Evolutionary conservation across 106 monocot genomes (phyloP).

Genomic region (Dactylorhiza incarnata): DNA sequence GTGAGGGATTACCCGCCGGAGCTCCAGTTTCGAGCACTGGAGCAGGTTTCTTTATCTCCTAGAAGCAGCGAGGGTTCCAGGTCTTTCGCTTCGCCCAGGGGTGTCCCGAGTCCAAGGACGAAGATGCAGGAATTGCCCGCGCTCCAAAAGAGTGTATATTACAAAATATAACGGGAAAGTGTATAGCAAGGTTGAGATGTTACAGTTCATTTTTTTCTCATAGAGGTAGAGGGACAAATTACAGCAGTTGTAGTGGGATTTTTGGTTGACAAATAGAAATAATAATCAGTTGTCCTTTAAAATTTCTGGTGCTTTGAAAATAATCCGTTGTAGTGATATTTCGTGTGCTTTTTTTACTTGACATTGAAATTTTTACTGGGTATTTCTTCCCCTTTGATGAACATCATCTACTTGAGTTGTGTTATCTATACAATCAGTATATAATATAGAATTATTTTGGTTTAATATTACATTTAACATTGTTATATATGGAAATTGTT

Average conservation of each 20-base stretch:
- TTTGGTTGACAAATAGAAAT: neutral
- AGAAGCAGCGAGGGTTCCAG: conserved; percentile 1
- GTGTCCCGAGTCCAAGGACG: neutral
- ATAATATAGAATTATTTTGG: no score
- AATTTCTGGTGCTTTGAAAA: no score
- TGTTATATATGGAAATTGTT: no score
- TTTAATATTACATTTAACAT: no score
- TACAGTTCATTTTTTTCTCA: neutral
- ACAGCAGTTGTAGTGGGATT: neutral
- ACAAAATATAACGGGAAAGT: neutral
- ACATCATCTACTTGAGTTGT: no score
- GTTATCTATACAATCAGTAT: no score
- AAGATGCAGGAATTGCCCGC: neutral
- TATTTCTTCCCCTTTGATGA: no score
- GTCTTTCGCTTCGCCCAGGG: neutral
- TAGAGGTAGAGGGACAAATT: neutral
- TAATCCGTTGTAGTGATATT: no score
- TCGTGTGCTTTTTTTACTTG: no score
- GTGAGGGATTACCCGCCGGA: conserved; percentile 33
- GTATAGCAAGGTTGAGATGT: no score
- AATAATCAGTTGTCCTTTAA: no score
- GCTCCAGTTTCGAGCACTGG: conserved; percentile 28
- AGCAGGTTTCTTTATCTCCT: conserved; percentile 40
- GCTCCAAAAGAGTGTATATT: neutral
- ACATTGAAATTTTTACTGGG: no score